Conservation (phyloP, 225 moss, liverwort and hornwort genomes). For the Straminergon stramineum region DNA sequence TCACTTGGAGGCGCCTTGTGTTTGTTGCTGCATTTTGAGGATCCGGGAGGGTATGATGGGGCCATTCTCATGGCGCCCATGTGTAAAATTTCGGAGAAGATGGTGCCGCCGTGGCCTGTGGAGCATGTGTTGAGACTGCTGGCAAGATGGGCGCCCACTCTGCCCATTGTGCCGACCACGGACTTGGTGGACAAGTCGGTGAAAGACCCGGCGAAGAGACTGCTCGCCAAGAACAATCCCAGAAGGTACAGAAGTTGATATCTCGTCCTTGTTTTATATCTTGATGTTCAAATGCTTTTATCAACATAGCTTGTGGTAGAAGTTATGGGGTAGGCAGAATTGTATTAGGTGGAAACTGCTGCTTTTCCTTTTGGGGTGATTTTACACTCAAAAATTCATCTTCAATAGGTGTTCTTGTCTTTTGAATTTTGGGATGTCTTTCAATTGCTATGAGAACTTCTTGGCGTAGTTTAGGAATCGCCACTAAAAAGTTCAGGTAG, state of each 20-base stretch:
- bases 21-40: constrained; percentile 64
- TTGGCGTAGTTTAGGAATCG: not conserved
- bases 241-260: constrained; percentile 7
- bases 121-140: constrained; percentile 40
- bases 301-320: not conserved
- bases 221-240: constrained; percentile 71
- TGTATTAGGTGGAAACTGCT: not conserved
- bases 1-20: constrained; percentile 82
- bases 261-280: not conserved
- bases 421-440: not conserved
- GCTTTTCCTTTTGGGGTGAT: not conserved
- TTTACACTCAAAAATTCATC: not conserved
- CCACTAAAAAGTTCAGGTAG: not conserved
- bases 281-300: not conserved
- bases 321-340: not conserved
- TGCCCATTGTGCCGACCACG: constrained; percentile 68
- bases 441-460: not conserved
- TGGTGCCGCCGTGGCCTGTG: constrained; percentile 75
- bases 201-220: constrained; percentile 69
- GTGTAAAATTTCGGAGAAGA: constrained; percentile 88
- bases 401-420: not conserved
- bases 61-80: constrained; percentile 89
- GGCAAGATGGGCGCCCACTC: constrained; percentile 64
- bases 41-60: constrained; percentile 61
- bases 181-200: constrained; percentile 78